Evolutionary conservation across 495 filamentous ascomycete species (phyloP), one percentile per base, ranked within the genome.

Genomic region (Thermochaetoides thermophila): DNA sequence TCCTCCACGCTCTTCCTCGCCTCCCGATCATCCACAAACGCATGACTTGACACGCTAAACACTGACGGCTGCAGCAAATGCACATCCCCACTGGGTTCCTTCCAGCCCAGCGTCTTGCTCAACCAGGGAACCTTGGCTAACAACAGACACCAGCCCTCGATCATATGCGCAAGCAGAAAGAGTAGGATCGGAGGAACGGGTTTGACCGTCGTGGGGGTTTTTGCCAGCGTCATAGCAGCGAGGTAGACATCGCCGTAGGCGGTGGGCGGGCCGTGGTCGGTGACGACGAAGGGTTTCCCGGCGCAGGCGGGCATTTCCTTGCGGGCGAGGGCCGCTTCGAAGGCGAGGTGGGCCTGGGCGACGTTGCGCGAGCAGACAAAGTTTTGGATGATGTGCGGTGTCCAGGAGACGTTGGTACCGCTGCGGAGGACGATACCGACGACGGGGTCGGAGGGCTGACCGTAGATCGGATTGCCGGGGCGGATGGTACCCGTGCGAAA

Each of bases 401-500:
- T 53, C 66, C 67, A 74, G 27, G 61, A 64, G 5, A 44, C 39
- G 8, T 37, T 15, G 16, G 32, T 30, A 23, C 46, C 46, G 14
- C 48, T 41, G 2, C 44, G 39, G 15, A 54, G 26, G 5, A 36
- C 9, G 1, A 24, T 28, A 2, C 55, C 54, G 12, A 66, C 44
- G 34, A 53, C 53, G 48, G 59, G 61, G 30, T 67, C 61, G 50
- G 45, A 42, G 52, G 64, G 35, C 42, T 50, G 38, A 28, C 66
- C 71, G 32, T 74, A 74, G 35, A 76, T 64, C 10, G 64, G 67
- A 42, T 74, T 74, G 15, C 63, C 57, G 3, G 71, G 71, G 3
- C 71, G 60, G 42, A 76, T 64, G 30, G 60, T 54, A 5, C 71
- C 70, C 0, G 71, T 76, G 7, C 69, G 63, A 45, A 76, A 71